phyloP scores from a whole-genome alignment of 2,329 filamentous ascomycete genomes.

The Penicillium palitans region DNA sequence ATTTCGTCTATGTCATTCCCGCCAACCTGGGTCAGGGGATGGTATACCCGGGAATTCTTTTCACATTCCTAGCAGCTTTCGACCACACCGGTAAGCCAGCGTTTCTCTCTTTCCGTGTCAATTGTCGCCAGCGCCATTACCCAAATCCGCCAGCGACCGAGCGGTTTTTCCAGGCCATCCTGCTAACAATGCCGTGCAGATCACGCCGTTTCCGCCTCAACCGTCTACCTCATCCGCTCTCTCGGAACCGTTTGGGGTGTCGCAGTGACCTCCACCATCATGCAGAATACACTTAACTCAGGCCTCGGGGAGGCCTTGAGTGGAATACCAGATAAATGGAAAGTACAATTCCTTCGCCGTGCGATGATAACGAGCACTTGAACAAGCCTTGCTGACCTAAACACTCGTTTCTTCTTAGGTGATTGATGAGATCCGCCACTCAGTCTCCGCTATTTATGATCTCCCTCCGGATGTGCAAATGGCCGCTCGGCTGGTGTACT shows the following conservation, averaged over 20 bases:
- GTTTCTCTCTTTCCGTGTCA: not conserved
- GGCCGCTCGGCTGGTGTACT: constrained; percentile 59
- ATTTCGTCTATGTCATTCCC: constrained; percentile 47
- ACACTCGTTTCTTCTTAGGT: constrained; percentile 46
- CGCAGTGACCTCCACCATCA: constrained; percentile 61
- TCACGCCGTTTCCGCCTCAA: constrained; percentile 63
- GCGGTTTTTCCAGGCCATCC: not conserved
- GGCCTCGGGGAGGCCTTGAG: constrained; percentile 56
- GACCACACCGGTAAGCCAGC: constrained; percentile 56
- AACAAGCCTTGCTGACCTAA: constrained; percentile 28
- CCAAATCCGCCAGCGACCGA: not conserved
- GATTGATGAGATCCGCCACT: constrained; percentile 63
- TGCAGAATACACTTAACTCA: constrained; percentile 61
- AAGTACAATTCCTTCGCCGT: constrained; percentile 47
- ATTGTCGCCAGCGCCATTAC: not conserved
- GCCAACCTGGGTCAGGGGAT: constrained; percentile 51
- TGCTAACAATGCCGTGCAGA: constrained; percentile 42
- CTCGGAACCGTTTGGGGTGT: constrained; percentile 66
- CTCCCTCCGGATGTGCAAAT: constrained; percentile 59
- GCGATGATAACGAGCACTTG: not conserved
- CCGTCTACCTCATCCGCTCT: constrained; percentile 64
- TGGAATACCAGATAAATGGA: constrained; percentile 59
- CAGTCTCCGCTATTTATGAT: constrained; percentile 55
- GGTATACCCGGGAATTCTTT: constrained; percentile 53
- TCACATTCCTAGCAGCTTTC: constrained; percentile 63